Evolutionary conservation across 352 stramenopile species (phyloP), one percentile per base, ranked within the genome.

Genomic region (Globisporangium spiculum): DNA sequence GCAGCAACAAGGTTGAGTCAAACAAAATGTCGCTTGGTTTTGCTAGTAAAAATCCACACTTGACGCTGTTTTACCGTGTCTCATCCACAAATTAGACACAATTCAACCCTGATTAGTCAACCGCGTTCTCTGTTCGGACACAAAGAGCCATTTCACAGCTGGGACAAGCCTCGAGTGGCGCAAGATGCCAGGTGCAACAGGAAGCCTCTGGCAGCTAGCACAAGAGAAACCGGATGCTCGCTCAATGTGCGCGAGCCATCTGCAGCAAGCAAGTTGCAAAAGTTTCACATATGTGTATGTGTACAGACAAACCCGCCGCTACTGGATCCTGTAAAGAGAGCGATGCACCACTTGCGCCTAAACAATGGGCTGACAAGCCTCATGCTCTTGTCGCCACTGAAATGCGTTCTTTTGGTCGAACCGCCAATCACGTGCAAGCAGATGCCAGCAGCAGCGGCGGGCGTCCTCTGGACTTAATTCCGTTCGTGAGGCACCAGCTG

Each of bases 81-180:
- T 60, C 26, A 38, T 8, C 14, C 14, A 16, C 10, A 18, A 16
- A 44, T 41, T 26, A 18, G 7, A 8, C 27, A 7, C n/a, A 59
- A 32, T 59, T 36, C 22, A 7, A 59, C 53, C 14, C 24, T 59
- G 53, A 59, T 38, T 59, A 59, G 18, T 0, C 1, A 60, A 24
- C 54, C 14, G 12, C 22, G 18, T 18, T 60, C 27, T 26, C 27
- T 38, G 52, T 57, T 27, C 32, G 24, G 3, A 7, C 16, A 65
- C 24, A 65, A 56, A 69, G 64, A 69, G 64, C 64, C 64, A 65
- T 69, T 69, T 63, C 12, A 57, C 64, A 69, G 53, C 64, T 69
- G 64, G 64, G 38, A 60, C 55, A 60, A 54, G 9, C 46, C 44
- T 58, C 48, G 52, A 63, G 26, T 65, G 60, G 60, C 60, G 60